These are phyloP conservation scores for Lactuca sativa DNA, from an alignment of 129 eudicot genomes.

Conservation along the genomic window DNA sequence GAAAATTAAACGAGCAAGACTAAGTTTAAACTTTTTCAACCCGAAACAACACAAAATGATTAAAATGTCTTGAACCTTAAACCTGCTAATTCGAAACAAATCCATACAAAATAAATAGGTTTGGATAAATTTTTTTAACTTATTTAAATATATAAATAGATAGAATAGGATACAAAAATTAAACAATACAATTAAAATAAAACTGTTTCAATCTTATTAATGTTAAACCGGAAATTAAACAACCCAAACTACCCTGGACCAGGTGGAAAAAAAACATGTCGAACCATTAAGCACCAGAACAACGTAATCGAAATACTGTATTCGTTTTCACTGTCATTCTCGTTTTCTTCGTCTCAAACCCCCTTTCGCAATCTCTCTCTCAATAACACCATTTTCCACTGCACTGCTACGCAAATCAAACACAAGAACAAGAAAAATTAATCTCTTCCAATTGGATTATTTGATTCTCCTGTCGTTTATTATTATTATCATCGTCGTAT, in stretches of 20 bases:
- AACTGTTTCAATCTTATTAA: no score
- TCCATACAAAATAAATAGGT: no score
- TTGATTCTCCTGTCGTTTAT: not conserved
- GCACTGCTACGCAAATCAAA: conserved; percentile 20
- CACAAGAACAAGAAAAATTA: conserved; percentile 6
- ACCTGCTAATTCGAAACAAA: no score
- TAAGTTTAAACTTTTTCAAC: no score
- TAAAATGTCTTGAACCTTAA: no score
- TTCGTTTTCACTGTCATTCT: conserved; percentile 28
- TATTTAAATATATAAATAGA: no score
- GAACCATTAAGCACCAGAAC: conserved; percentile 19
- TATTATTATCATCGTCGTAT: not conserved
- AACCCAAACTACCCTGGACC: conserved; percentile 9
- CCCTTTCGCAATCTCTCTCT: conserved; percentile 18
- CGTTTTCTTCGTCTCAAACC: conserved; percentile 43
- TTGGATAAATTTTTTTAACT: no score
- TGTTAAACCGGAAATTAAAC: no score
- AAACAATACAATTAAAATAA: no score
- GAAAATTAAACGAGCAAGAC: no score
- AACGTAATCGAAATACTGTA: conserved; percentile 22
- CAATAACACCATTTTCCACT: conserved; percentile 21
- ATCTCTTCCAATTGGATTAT: conserved; percentile 1
- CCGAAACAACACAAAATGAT: no score
- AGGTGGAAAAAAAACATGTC: conserved; percentile 11
- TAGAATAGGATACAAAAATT: no score